Evolutionary conservation across 2,329 filamentous ascomycete genomes (phyloP).

Genomic region (Chaetomium sp.): DNA sequence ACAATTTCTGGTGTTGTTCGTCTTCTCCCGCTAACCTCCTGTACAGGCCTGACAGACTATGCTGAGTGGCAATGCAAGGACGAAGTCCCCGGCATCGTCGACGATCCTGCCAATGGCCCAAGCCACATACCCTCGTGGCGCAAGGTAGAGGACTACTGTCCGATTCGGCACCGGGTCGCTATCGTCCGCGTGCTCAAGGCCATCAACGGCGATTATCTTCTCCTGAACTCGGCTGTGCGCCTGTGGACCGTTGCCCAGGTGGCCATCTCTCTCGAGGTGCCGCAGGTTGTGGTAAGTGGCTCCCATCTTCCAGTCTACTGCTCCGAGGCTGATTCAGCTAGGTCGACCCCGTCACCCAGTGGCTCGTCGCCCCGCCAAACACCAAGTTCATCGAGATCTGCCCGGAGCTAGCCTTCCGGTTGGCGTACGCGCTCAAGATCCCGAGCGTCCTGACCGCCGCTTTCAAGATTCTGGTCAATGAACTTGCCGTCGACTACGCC

Average conservation of each 20-base stretch:
- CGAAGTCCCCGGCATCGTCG: conserved; percentile 23
- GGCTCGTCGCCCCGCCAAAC: conserved; percentile 61
- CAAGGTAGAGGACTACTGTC: conserved; percentile 61
- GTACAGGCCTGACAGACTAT: conserved; percentile 25
- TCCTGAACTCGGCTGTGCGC: conserved; percentile 65
- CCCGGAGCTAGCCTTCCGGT: conserved; percentile 61
- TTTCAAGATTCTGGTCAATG: conserved; percentile 64
- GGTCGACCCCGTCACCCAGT: conserved; percentile 54
- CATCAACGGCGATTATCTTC: conserved; percentile 56
- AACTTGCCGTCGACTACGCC: conserved; percentile 56
- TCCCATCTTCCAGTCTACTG: too few species aligned
- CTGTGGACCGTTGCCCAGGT: conserved; percentile 68
- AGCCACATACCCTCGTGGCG: conserved; percentile 39
- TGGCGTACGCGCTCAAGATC: conserved; percentile 54
- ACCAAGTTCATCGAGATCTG: conserved; percentile 63
- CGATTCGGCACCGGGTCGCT: conserved; percentile 61
- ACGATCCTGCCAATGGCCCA: conserved; percentile 4
- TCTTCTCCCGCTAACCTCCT: conserved; percentile 14
- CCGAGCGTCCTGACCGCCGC: conserved; percentile 49
- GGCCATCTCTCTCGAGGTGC: conserved; percentile 60
- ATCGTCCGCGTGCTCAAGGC: conserved; percentile 65
- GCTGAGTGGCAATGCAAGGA: conserved; percentile 28
- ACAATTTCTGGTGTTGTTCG: not conserved
- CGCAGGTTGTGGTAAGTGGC: conserved; percentile 45
- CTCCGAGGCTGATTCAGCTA: conserved; percentile 31